Base-by-base conservation (phyloP, 2,329 filamentous ascomycete species). In the Aschersonia sp. region DNA sequence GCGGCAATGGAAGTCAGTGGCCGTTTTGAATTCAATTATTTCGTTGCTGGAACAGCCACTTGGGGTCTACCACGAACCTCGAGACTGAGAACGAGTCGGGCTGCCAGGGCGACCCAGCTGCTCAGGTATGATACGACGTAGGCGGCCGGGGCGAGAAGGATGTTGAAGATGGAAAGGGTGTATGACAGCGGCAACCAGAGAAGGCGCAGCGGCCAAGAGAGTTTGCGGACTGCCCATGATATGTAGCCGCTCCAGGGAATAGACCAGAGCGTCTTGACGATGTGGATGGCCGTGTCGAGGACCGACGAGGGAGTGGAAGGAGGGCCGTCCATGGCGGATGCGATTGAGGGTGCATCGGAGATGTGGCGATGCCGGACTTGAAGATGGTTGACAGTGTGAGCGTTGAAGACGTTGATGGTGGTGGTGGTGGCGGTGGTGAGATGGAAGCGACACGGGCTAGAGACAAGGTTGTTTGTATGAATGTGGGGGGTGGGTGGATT, bases 241-340 rank as follows among this genome's bases (percentile, higher is more conserved):
- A 59, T 45, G 54, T 54, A 48, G 10, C 53, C 51, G 31, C 56
- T 48, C 57, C 61, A 64, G 45, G 51, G 56, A 49, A 66, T 53
- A 45, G 52, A 55, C 49, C 54, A 46, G 50, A 59, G n/a, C 47
- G 56, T 54, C 47, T 53, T 51, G 44, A 61, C 53, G 52, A 60
- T 38, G 50, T 57, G 50, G 35, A 46, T 50, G 48, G 64, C 30
- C 41, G 58, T 50, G 48, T 59, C 54, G 47, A 61, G 48, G 44
- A 56, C 7, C 35, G 35, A 7, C 35, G 35, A 51, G 47, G 54
- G 47, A 42, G 58, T 48, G 9, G 58, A 42, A 12, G 55, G 48
- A 45, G 46, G 20, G 47, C 51, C 44, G 52, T 51, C 31, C 53
- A 52, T 40, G 51, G 47, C 31, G 44, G n/a, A 7, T 38, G 35